phyloP scores from a whole-genome alignment of 2,329 filamentous ascomycete genomes.

The Pseudocercospora fijiensis region DNA sequence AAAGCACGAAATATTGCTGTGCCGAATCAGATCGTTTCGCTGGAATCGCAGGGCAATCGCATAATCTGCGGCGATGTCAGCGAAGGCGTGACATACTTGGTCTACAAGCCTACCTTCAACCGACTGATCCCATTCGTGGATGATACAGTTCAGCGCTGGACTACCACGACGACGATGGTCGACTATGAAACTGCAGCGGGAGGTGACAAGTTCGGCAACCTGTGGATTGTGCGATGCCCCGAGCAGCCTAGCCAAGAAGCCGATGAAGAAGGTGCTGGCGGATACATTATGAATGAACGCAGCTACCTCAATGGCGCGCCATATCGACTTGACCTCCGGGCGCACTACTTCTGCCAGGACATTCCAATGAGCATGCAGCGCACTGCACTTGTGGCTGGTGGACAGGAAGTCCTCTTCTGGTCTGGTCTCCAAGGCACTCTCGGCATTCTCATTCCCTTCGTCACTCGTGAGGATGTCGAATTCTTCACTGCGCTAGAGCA shows the following conservation, averaged over 20 bases:
- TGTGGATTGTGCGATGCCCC: conserved; percentile 88
- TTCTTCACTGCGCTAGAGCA: conserved; percentile 95
- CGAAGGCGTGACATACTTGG: conserved; percentile 86
- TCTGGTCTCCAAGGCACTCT: conserved; percentile 91
- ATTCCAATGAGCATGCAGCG: conserved; percentile 89
- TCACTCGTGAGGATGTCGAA: conserved; percentile 88
- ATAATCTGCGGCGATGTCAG: conserved; percentile 91
- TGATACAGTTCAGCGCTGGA: conserved; percentile 86
- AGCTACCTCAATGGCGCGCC: conserved; percentile 87
- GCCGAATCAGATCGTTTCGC: conserved; percentile 70
- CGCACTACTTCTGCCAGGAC: conserved; percentile 88
- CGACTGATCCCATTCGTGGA: conserved; percentile 90
- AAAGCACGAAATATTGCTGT: conserved; percentile 59
- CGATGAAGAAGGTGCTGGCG: conserved; percentile 86
- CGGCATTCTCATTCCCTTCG: conserved; percentile 88
- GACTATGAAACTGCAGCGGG: conserved; percentile 96
- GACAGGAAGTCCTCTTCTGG: conserved; percentile 89
- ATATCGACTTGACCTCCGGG: conserved; percentile 78
- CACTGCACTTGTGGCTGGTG: conserved; percentile 84
- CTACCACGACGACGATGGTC: conserved; percentile 86
- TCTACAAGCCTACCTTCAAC: conserved; percentile 91
- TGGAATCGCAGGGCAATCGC: conserved; percentile 86
- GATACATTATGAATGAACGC: conserved; percentile 86
- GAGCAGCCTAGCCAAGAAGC: conserved; percentile 82
- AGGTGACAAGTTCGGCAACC: conserved; percentile 95